Conservation (phyloP, 2,329 filamentous ascomycete genomes). For the Verticillium isaacii region DNA sequence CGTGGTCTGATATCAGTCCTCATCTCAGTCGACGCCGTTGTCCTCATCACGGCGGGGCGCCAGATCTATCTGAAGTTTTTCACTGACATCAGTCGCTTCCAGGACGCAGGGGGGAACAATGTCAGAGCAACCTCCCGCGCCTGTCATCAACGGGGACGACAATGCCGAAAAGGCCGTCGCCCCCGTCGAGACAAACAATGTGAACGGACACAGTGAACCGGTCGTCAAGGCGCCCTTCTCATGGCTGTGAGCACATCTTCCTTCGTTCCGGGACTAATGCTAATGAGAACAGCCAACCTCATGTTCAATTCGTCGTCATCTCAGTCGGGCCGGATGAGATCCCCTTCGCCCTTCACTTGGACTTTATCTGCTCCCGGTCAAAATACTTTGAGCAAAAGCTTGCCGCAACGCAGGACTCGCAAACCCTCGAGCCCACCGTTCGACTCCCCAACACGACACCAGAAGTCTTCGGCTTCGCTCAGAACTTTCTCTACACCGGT, state of each 20-base stretch:
- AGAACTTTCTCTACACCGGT: slow-evolving; percentile 50
- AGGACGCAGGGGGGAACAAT: background rate
- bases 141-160: background rate
- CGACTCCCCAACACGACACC: slow-evolving; percentile 41
- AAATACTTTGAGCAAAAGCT: slow-evolving; percentile 43
- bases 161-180: background rate
- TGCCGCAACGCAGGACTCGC: slow-evolving; percentile 21
- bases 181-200: background rate
- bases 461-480: slow-evolving; percentile 50
- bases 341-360: slow-evolving; percentile 55
- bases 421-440: slow-evolving; percentile 45
- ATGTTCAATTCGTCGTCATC: slow-evolving; percentile 42
- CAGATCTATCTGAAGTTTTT: background rate
- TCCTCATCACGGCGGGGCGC: background rate
- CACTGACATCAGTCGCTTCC: background rate
- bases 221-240: slow-evolving; percentile 22
- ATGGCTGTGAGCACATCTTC: slow-evolving; percentile 28
- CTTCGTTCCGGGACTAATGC: background rate
- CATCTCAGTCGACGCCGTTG: too few species aligned
- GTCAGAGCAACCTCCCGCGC: background rate
- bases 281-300: background rate
- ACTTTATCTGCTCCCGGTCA: slow-evolving; percentile 51
- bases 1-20: too few species aligned
- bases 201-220: background rate
- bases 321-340: slow-evolving; percentile 46